Conservation (phyloP, 495 filamentous ascomycete genomes). For the Tuber aestivum region DNA sequence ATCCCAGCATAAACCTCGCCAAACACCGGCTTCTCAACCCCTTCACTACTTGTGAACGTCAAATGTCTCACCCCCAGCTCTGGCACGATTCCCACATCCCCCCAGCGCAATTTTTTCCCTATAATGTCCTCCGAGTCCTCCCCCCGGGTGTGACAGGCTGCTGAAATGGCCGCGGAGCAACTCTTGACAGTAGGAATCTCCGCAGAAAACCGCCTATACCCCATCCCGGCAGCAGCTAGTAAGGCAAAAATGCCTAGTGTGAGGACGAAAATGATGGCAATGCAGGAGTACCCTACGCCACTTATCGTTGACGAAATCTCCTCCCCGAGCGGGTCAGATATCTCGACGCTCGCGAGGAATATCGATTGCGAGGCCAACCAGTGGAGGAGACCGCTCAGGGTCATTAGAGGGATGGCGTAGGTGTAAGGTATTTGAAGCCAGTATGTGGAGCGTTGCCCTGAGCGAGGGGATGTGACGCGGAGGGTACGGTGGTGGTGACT, state of each 20-base stretch:
- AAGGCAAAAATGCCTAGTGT: slow-evolving; percentile 3
- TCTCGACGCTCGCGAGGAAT: slow-evolving; percentile 42
- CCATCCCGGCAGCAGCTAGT: not conserved
- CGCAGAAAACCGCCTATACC: not conserved
- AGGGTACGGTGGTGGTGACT: too few relatives aligned
- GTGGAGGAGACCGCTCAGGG: slow-evolving; percentile 40
- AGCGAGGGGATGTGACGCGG: slow-evolving; percentile 44
- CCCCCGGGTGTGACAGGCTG: not conserved
- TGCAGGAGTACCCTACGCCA: slow-evolving; percentile 12
- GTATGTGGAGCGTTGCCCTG: slow-evolving; percentile 44
- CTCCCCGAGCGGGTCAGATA: slow-evolving; percentile 18
- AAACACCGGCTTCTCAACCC: not conserved
- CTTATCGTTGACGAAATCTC: not conserved
- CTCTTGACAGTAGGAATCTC: not conserved
- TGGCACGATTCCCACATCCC: not conserved
- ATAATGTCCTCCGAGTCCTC: not conserved
- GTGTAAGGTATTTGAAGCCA: slow-evolving; percentile 46
- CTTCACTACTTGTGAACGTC: too few relatives aligned
- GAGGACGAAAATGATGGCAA: slow-evolving; percentile 15
- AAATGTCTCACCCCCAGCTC: not conserved
- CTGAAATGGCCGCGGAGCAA: not conserved
- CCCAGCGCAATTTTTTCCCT: not conserved
- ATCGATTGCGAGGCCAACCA: slow-evolving; percentile 48
- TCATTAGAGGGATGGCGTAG: slow-evolving; percentile 44
- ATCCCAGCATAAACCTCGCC: not conserved